A percentile compares a stretch with the other conserved stretches of the same genome.
These are phyloP conservation scores for Penicillium herquei DNA, from an alignment of 495 filamentous ascomycete genomes.

Conservation along the genomic window DNA sequence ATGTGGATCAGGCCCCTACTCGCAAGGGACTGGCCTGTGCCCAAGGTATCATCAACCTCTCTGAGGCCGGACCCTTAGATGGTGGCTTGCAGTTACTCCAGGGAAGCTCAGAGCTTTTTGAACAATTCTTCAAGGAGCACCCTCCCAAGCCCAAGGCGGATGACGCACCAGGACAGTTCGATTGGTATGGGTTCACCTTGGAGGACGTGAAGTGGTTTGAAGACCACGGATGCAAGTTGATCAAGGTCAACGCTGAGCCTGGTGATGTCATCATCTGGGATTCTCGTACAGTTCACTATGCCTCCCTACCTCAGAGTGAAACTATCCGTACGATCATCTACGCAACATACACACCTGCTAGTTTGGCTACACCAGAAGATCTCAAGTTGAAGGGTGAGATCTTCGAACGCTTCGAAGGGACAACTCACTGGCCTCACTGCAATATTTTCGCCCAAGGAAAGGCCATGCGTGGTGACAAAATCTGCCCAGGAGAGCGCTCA, in stretches of 20 bases:
- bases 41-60: conserved; percentile 37
- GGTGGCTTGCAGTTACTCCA: conserved; percentile 18
- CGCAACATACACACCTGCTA: conserved; percentile 30
- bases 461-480: background rate
- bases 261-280: conserved; percentile 39
- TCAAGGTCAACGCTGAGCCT: conserved; percentile 29
- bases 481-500: conserved; percentile 3
- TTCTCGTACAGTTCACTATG: conserved; percentile 29
- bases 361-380: conserved; percentile 21
- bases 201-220: conserved; percentile 2
- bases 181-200: background rate
- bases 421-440: conserved; percentile 36
- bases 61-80: conserved; percentile 18
- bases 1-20: conserved; percentile 29
- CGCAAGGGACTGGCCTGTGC: conserved; percentile 27
- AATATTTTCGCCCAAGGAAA: conserved; percentile 9
- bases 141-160: background rate
- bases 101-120: background rate
- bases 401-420: conserved; percentile 20
- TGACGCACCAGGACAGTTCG: background rate
- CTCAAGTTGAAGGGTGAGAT: conserved; percentile 22
- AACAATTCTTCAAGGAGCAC: conserved; percentile 3
- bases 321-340: conserved; percentile 25
- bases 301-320: conserved; percentile 6
- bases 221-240: conserved; percentile 9